Percentiles rank a stretch among this genome's conserved stretches.
These are phyloP conservation scores for Heliamphora pulchella DNA, from an alignment of 179 eudicot species.

Conservation along the genomic window DNA sequence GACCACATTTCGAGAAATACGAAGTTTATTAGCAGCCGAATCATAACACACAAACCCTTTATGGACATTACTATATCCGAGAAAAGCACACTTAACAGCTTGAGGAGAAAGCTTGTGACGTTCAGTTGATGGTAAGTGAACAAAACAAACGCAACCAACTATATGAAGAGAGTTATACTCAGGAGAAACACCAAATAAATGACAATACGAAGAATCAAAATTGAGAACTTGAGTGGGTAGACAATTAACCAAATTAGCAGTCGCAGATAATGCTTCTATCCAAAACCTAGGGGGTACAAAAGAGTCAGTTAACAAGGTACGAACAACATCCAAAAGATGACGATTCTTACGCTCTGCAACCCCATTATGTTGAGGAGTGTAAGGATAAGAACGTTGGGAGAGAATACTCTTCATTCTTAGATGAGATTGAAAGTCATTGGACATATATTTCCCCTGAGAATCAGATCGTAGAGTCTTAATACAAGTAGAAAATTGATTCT, in stretches of 20 bases:
- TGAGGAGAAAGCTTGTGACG: slow-evolving; percentile 5
- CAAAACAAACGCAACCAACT: neutral
- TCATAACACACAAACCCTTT: slow-evolving; percentile 14
- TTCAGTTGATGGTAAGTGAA: neutral
- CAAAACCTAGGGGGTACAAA: slow-evolving; percentile 6
- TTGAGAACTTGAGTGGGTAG: neutral
- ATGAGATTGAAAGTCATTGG: neutral
- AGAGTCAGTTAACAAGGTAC: slow-evolving; percentile 8
- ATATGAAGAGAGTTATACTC: neutral
- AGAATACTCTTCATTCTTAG: slow-evolving; percentile 1
- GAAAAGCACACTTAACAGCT: neutral
- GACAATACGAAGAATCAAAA: slow-evolving; percentile 9
- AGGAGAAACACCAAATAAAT: neutral
- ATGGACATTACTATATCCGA: neutral
- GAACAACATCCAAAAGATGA: slow-evolving; percentile 11
- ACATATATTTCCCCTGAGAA: neutral
- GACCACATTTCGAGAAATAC: slow-evolving; percentile 13
- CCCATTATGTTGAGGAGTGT: slow-evolving; percentile 9
- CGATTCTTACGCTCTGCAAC: slow-evolving; percentile 1
- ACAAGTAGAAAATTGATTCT: too few species aligned
- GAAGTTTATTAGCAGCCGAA: neutral
- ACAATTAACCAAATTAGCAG: slow-evolving; percentile 7
- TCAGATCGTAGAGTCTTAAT: too few species aligned
- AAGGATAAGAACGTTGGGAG: slow-evolving; percentile 8
- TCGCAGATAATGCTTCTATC: slow-evolving; percentile 14